Conservation (phyloP, 2,329 filamentous ascomycete genomes). For the Daldinia sp. region DNA sequence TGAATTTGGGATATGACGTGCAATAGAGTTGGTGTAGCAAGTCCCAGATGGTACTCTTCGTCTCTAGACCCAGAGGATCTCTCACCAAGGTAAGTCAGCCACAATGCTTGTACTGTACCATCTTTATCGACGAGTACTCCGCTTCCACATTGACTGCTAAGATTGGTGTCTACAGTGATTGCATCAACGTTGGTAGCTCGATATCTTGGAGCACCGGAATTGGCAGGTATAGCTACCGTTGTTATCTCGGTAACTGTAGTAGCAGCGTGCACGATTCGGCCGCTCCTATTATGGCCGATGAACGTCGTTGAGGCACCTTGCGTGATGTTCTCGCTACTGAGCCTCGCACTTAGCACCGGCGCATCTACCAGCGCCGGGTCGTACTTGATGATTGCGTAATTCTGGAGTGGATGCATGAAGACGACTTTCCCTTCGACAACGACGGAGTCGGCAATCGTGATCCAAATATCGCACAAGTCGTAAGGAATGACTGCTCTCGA, state of each 20-base stretch:
- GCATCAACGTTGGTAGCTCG: slow-evolving; percentile 95
- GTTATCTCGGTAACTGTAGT: slow-evolving; percentile 97
- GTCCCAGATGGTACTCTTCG: slow-evolving; percentile 93
- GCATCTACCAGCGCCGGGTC: slow-evolving; percentile 93
- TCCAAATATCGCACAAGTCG: slow-evolving; percentile 93
- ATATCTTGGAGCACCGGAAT: slow-evolving; percentile 89
- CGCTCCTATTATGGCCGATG: slow-evolving; percentile 97
- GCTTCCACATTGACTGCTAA: slow-evolving; percentile 91
- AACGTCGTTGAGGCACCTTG: slow-evolving; percentile 96
- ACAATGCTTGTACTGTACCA: slow-evolving; percentile 91
- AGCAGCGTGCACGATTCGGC: slow-evolving; percentile 90
- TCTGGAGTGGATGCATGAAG: slow-evolving; percentile 95
- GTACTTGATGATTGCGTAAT: slow-evolving; percentile 95
- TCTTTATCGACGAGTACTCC: slow-evolving; percentile 91
- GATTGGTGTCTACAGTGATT: slow-evolving; percentile 92
- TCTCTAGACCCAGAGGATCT: slow-evolving; percentile 84
- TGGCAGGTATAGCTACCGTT: slow-evolving; percentile 94
- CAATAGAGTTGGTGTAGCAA: slow-evolving; percentile 86
- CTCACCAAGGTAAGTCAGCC: slow-evolving; percentile 97
- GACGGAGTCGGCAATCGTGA: slow-evolving; percentile 96
- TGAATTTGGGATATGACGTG: slow-evolving; percentile 90
- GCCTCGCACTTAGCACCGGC: slow-evolving; percentile 85
- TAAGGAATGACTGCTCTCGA: slow-evolving; percentile 95
- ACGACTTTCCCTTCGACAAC: slow-evolving; percentile 93
- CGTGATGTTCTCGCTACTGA: slow-evolving; percentile 83